Base-by-base conservation (phyloP, 2,329 filamentous ascomycete genomes). In the Pestalotiopsis sp. region DNA sequence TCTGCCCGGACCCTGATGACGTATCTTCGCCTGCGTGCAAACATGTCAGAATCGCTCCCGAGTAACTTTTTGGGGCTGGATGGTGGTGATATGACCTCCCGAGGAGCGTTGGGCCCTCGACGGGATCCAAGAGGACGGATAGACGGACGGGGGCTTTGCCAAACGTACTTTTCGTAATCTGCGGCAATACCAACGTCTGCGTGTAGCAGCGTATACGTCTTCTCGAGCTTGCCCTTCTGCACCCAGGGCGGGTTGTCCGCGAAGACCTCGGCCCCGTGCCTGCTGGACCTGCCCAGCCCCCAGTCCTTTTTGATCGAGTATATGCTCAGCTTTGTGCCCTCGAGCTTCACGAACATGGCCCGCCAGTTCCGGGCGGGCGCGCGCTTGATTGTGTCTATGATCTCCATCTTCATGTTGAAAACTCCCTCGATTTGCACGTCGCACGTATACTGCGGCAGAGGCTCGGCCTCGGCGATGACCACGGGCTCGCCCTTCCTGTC, bases 141-240 rank as follows among this genome's bases (percentile, higher is more conserved):
- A 38, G 23, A 38, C 11, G n/a, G 52, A 27, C 25, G 14, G n/a
- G 52, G 45, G 25, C 38, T 41, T 41, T n/a, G 17, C 12, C 23
- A 56, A 66, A 83, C 87, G 74, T 79, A 90, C 86, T 93, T 92
- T 74, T 87, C 85, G 76, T 92, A 91, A 78, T 94, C 92, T 17
- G 89, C 87, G 11, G 92, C 92, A 70, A 94, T 87, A 12, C 92
- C 92, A 25, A 92, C 88, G 78, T 94, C 92, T 25, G 92, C 92
- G 76, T 94, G 90, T 71, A 93, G 87, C 62, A 94, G 83, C 66
- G 89, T 92, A 76, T 93, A 94, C n/a, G 86, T 87, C 76, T 85
- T 88, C 71, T 93, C 82, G 49, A 93, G 79, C 67, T 83, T 83
- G 23, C 87, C 87, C 70, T 80, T 84, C 72, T 81, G 86, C 58